Conservation (phyloP, 208 protist genomes). For the Acanthamoeba healyi region DNA sequence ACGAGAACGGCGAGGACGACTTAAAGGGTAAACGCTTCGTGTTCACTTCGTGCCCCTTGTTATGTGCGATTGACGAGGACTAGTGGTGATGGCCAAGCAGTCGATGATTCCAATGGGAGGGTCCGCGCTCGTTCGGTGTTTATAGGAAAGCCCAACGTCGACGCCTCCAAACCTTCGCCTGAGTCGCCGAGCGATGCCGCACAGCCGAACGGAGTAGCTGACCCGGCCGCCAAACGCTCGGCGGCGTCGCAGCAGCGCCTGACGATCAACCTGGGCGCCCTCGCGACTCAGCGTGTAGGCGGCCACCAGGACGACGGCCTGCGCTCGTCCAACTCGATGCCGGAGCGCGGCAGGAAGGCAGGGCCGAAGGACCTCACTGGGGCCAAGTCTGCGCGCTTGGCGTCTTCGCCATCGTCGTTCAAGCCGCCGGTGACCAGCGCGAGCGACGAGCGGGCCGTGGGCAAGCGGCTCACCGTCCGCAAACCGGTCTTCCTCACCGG, state of each 20-base stretch:
- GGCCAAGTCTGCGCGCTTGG: neutral
- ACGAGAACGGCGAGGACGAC: neutral
- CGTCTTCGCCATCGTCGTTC: slow-evolving; percentile 22
- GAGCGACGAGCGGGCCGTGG: slow-evolving; percentile 26
- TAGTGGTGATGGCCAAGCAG: neutral
- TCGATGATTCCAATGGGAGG: neutral
- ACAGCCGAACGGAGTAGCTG: neutral
- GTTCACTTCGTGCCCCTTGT: too few species aligned
- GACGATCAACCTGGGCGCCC: neutral
- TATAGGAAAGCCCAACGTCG: neutral
- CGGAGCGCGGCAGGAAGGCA: neutral
- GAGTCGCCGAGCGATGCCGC: neutral
- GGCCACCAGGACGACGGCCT: neutral
- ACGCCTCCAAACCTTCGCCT: neutral
- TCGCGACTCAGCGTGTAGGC: neutral
- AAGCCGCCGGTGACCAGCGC: slow-evolving; percentile 23
- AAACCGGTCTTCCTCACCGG: slow-evolving; percentile 15
- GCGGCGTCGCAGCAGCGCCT: neutral
- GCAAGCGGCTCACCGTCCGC: neutral
- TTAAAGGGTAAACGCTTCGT: too few species aligned
- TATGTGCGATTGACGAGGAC: too few species aligned
- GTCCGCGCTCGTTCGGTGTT: neutral
- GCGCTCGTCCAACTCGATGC: slow-evolving; percentile 28
- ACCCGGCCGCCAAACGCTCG: neutral
- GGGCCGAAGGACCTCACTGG: neutral